Evolutionary conservation across 768 basidiomycete species (phyloP), one percentile per base, ranked within the genome.

Genomic region (Tulasnella sp.): DNA sequence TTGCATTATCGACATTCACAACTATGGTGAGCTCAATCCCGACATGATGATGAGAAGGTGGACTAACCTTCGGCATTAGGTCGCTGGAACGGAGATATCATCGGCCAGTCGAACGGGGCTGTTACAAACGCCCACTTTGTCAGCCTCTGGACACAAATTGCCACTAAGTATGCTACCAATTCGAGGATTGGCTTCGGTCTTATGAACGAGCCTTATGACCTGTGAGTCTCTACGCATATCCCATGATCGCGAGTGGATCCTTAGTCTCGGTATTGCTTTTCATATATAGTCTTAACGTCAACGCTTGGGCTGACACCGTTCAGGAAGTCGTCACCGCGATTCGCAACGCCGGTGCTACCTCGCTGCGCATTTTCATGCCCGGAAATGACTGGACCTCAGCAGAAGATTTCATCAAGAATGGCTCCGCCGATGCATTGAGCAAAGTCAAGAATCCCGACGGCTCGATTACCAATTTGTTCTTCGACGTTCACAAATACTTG

Each of bases 151-250:
- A 81, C 82, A 77, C 82, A 84, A 72, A 84, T 91, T 70, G 90
- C 90, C 0, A 79, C 85, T 1, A 85, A 88, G 77, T 90, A 89
- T 80, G 85, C 84, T 57, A 70, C 81, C n/a, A 32, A 82, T 26
- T 46, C 35, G 81, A 88, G 77, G 46, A 80, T 84, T 77, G 83
- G 84, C 55, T 84, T 84, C 71, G 84, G 82, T 70, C 82, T 83
- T 37, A 90, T 90, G 89, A 91, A 91, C 80, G 90, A 91, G 80
- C 89, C 90, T 7, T 89, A 91, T 79, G 88, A 90, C 81, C 75
- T 83, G 51, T 74, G n/a, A 72, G 80, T 82, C n/a, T n/a, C n/a
- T 74, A 11, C 81, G 77, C 80, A 84, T 84, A n/a, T n/a, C n/a
- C n/a, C n/a, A n/a, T n/a, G n/a, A n/a, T n/a, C n/a, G n/a, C n/a